Conservation (phyloP, 2,329 filamentous ascomycete genomes). For the Lojkania enalia region DNA sequence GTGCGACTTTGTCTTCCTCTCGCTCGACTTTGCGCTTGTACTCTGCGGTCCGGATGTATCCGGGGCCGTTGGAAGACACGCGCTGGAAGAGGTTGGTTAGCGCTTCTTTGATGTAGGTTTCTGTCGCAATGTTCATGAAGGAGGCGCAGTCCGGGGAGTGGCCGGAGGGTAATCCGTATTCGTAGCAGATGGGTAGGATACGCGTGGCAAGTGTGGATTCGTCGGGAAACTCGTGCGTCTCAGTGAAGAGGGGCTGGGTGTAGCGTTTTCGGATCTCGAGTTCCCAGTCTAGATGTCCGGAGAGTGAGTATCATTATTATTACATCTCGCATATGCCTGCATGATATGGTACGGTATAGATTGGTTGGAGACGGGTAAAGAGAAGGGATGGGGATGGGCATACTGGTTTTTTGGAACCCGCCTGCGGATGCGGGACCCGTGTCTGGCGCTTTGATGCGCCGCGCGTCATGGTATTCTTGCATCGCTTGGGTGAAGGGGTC, state of each 20-base stretch:
- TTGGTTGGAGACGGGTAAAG: too few species aligned
- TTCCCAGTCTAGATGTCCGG: constrained; percentile 64
- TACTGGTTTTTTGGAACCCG: constrained; percentile 79
- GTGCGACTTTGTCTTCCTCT: constrained; percentile 73
- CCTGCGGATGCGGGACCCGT: constrained; percentile 67
- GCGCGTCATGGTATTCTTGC: constrained; percentile 43
- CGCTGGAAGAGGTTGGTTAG: constrained; percentile 59
- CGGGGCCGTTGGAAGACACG: constrained; percentile 58
- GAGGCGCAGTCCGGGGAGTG: constrained; percentile 59
- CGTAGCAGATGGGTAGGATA: constrained; percentile 68
- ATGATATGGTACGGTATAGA: too few species aligned
- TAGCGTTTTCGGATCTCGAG: constrained; percentile 68
- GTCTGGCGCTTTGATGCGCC: constrained; percentile 54
- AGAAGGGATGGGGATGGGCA: constrained; percentile 36
- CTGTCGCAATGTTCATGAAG: constrained; percentile 63
- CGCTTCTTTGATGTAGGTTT: constrained; percentile 66
- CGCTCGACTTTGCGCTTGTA: constrained; percentile 74
- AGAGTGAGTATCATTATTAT: too few species aligned
- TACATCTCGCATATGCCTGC: too few species aligned
- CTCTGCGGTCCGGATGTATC: constrained; percentile 71
- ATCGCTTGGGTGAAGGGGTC: constrained; percentile 24
- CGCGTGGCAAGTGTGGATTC: constrained; percentile 59
- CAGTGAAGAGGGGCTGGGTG: constrained; percentile 61
- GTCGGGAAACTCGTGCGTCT: constrained; percentile 66
- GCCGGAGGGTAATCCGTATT: constrained; percentile 62